Evolutionary conservation across 2,329 filamentous ascomycete species (phyloP).

Genomic region (Fusarium floridanum): DNA sequence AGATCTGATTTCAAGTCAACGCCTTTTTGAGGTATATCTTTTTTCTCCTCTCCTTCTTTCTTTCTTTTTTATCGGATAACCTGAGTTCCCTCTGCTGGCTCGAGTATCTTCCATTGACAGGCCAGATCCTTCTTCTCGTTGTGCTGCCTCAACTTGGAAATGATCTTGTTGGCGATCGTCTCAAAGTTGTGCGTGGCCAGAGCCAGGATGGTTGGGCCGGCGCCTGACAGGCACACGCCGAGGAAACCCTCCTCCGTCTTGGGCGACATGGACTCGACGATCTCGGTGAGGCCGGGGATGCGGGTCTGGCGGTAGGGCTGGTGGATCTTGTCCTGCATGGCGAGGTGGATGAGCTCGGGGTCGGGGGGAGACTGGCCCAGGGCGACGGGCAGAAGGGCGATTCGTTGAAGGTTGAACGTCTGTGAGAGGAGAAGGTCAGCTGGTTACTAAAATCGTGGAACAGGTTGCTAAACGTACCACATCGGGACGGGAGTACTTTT

Average conservation of each 20-base stretch:
- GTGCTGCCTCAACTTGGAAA: slow-evolving; percentile 76
- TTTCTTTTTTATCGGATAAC: slow-evolving; percentile 53
- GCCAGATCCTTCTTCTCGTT: slow-evolving; percentile 72
- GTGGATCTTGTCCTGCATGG: slow-evolving; percentile 99
- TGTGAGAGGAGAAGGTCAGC: slow-evolving; percentile 49
- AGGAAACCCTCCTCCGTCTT: slow-evolving; percentile 87
- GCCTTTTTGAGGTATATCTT: not conserved
- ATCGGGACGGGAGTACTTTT: slow-evolving; percentile 82
- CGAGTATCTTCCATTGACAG: slow-evolving; percentile 88
- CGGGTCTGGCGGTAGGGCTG: slow-evolving; percentile 94
- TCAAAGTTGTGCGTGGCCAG: slow-evolving; percentile 92
- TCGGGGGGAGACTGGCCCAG: slow-evolving; percentile 91
- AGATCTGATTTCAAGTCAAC: not conserved
- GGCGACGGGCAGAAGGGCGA: slow-evolving; percentile 90
- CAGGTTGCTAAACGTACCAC: slow-evolving; percentile 67
- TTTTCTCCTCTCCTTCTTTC: not conserved
- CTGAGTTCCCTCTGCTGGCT: slow-evolving; percentile 82
- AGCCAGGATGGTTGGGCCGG: slow-evolving; percentile 93
- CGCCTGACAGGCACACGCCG: slow-evolving; percentile 94
- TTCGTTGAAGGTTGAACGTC: slow-evolving; percentile 93
- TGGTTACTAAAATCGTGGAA: not conserved
- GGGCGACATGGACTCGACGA: slow-evolving; percentile 91
- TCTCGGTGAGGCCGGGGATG: slow-evolving; percentile 91
- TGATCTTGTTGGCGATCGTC: slow-evolving; percentile 83
- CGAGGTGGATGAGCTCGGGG: slow-evolving; percentile 93